Percentiles rank a stretch among this genome's conserved stretches.
Evolutionary conservation across 345 rosid species (phyloP).

Genomic region (Tarenaya hassleriana): DNA sequence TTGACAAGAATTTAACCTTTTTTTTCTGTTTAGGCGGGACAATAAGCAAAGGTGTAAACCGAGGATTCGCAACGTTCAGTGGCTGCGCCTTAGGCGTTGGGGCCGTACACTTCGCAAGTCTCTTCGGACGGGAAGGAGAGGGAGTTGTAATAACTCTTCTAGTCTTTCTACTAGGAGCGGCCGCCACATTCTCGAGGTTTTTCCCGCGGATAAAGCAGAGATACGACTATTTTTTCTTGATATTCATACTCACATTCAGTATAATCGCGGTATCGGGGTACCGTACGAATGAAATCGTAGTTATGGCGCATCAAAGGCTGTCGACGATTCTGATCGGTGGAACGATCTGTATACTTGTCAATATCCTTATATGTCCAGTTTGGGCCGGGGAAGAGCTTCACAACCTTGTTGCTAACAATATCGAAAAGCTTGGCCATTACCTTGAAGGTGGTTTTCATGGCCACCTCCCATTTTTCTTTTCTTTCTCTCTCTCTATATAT

Average conservation of each 20-base stretch:
- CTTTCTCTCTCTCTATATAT: no score
- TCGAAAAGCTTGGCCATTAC: constrained; percentile 49
- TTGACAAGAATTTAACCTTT: background rate
- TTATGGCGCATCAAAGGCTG: constrained; percentile 45
- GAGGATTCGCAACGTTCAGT: constrained; percentile 59
- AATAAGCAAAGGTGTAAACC: constrained; percentile 52
- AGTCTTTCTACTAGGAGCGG: constrained; percentile 57
- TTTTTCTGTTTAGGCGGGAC: constrained; percentile 60
- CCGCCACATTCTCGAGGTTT: constrained; percentile 62
- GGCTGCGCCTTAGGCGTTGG: constrained; percentile 64
- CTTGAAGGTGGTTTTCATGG: constrained; percentile 51
- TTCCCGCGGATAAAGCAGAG: constrained; percentile 71
- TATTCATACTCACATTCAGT: constrained; percentile 75
- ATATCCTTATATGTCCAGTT: constrained; percentile 48
- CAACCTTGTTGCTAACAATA: constrained; percentile 37
- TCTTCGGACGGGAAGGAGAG: constrained; percentile 53
- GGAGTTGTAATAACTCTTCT: constrained; percentile 58
- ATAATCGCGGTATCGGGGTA: constrained; percentile 69
- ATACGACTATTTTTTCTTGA: constrained; percentile 71
- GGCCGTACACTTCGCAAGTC: constrained; percentile 49
- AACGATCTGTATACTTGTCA: constrained; percentile 36
- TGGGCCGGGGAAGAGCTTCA: constrained; percentile 84
- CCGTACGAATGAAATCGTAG: constrained; percentile 42
- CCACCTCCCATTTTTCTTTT: background rate
- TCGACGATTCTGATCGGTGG: constrained; percentile 64